Evolutionary conservation across 208 protist species (phyloP), one percentile per base, ranked within the genome.

Genomic region (Endotrypanum monterogeii): DNA sequence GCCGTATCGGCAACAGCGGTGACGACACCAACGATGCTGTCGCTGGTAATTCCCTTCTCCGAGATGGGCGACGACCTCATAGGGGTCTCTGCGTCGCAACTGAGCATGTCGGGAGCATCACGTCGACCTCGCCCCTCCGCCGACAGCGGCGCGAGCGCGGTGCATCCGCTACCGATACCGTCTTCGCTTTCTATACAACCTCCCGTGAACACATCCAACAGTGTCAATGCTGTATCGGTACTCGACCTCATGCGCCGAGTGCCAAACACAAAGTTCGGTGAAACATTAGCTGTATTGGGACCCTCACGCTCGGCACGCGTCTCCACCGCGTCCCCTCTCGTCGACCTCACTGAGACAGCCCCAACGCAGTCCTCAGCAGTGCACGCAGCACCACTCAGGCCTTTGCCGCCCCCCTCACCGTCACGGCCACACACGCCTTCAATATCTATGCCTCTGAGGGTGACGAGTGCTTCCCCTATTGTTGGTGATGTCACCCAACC

Each of bases 161-260:
- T 16, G 35, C 54, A 73, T 1, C 18, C 32, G 14, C n/a, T 35
- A 5, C 3, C 9, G 23, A n/a, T 12, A 23, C 28, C 48, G 20
- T 46, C 28, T 16, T 37, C 69, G 16, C 41, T 20, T 23, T 65
- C 62, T 28, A 30, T 23, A 35, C 25, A 50, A 11, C 50, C 52
- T 11, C 60, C 67, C n/a, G 41, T 11, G 7, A 12, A 14, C 12
- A 23, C 44, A 68, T 18, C 62, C 2, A 68, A 6, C 11, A 39
- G n/a, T 57, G n/a, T 4, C 62, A 51, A 35, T 14, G 7, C 50
- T 54, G 65, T 55, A 28, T 83, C 79, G 41, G 79, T 83, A 54
- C 39, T 83, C 25, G 79, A 83, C 6, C 60, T 83, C 9, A 69
- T 83, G 73, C 71, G 69, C 1, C 71, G 62, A 30, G 52, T 54